Evolutionary conservation across 345 rosid species (phyloP).

Genomic region (Lumnitzera racemosa): DNA sequence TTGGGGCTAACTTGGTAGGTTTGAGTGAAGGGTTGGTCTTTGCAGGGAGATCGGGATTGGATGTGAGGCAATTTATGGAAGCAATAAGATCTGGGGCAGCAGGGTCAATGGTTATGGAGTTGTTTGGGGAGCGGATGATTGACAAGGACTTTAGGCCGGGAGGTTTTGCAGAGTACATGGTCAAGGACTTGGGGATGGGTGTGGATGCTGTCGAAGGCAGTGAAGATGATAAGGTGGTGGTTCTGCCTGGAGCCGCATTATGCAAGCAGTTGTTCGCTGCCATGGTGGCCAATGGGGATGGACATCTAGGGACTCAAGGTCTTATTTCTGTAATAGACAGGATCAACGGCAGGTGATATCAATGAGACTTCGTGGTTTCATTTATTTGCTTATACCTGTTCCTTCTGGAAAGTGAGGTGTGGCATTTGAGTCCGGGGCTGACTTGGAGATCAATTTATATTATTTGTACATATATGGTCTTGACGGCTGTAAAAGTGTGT

Average conservation of each 20-base stretch:
- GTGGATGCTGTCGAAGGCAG: constrained; percentile 41
- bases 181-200: constrained; percentile 87
- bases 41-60: constrained; percentile 60
- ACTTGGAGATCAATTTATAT: no score
- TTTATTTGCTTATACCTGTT: no score
- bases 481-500: no score
- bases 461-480: no score
- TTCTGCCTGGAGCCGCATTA: constrained; percentile 67
- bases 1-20: constrained; percentile 60
- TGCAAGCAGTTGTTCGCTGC: constrained; percentile 64
- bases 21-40: constrained; percentile 70
- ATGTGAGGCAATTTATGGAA: constrained; percentile 32
- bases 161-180: constrained; percentile 69
- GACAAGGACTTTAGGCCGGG: constrained; percentile 59
- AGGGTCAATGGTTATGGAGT: constrained; percentile 59
- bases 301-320: constrained; percentile 65
- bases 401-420: no score
- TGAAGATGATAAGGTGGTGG: constrained; percentile 27
- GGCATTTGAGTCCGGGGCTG: no score
- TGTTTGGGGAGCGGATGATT: constrained; percentile 64
- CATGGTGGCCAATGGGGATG: constrained; percentile 83
- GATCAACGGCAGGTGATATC: constrained; percentile 46
- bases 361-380: no score
- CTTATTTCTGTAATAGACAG: constrained; percentile 62
- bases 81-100: constrained; percentile 59